Percentiles rank a stretch among this genome's conserved stretches.
Evolutionary conservation across 1,284 basidiomycete species (phyloP).

Genomic region (Cryptococcus sp.): DNA sequence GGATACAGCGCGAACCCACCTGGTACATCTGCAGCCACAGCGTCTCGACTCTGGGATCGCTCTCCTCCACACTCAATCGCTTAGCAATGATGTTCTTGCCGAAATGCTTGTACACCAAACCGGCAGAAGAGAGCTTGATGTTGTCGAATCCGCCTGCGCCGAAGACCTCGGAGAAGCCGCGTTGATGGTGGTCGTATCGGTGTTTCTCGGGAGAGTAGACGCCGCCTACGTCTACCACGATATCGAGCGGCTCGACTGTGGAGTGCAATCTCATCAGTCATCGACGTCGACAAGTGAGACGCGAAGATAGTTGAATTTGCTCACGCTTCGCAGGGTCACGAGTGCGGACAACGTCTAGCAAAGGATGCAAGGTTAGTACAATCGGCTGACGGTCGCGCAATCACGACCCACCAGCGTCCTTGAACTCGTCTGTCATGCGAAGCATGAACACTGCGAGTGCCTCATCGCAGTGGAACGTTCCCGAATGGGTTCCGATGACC

Average conservation of each 20-base stretch:
- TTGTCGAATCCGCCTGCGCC: slow-evolving; percentile 64
- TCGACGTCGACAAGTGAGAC: not conserved
- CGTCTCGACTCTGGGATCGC: slow-evolving; percentile 67
- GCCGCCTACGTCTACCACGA: slow-evolving; percentile 98
- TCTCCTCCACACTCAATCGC: slow-evolving; percentile 58
- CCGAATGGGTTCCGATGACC: slow-evolving; percentile 86
- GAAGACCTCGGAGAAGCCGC: slow-evolving; percentile 88
- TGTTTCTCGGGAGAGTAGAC: slow-evolving; percentile 77
- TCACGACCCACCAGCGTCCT: slow-evolving; percentile 64
- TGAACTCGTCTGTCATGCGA: slow-evolving; percentile 73
- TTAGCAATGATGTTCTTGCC: slow-evolving; percentile 83
- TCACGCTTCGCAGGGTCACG: slow-evolving; percentile 70
- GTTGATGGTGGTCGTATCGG: slow-evolving; percentile 95
- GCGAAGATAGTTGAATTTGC: slow-evolving; percentile 7
- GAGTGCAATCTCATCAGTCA: not conserved
- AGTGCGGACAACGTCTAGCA: slow-evolving; percentile 71
- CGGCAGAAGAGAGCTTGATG: slow-evolving; percentile 91
- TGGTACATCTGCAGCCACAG: slow-evolving; percentile 90
- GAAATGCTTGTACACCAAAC: slow-evolving; percentile 97
- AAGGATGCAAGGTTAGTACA: not conserved
- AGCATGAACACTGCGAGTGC: slow-evolving; percentile 67
- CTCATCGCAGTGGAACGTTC: slow-evolving; percentile 93
- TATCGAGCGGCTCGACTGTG: slow-evolving; percentile 74
- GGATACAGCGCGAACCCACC: slow-evolving; percentile 50
- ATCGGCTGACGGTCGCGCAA: not conserved